Base-by-base conservation (phyloP, 164 flowering plant genomes). In the Protea cynaroides region DNA sequence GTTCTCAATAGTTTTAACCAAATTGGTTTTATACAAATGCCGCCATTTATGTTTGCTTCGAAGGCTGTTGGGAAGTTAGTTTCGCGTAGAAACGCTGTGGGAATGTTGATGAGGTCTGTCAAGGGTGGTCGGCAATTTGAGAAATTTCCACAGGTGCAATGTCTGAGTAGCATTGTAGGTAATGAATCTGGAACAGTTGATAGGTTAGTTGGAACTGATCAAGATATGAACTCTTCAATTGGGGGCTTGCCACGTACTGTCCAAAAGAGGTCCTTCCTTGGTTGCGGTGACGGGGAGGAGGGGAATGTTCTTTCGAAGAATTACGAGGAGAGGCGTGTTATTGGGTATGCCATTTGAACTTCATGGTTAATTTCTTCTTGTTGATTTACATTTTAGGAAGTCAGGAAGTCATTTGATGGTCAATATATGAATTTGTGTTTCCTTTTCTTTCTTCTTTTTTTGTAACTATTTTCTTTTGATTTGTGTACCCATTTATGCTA, bases 271-370 rank as follows among this genome's bases (percentile, higher is more conserved):
- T 56, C 62, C 0, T 91, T 91, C 79, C 81, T 91, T 64, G 90
- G 97, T 12, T 82, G 85, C 57, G 86, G 86, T 14, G 96, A 89
- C 66, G 97, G 96, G 11, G 91, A 83, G 46, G 87, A 91, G 62
- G 93, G 84, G 12, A 73, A 66, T 64, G 77, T 78, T 56, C 72
- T 91, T 17, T 81, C 96, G 3, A 89, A 82, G 72, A 80, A 79
- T 3, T 78, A 89, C 57, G 92, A 91, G 75, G 97, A 91, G 70
- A 83, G 71, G 69, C 84, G 81, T 19, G 84, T 87, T 9, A n/a
- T 91, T 37, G 96, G 96, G 97, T 88, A 80, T 65, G 73, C 55
- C 60, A 57, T 19, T 21, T n/a, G n/a, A n/a, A n/a, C n/a, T n/a
- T n/a, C n/a, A n/a, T n/a, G n/a, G n/a, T n/a, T n/a, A n/a, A n/a